phyloP scores from a whole-genome alignment of 257 asterid species.

The Nicotiana benthamiana region DNA sequence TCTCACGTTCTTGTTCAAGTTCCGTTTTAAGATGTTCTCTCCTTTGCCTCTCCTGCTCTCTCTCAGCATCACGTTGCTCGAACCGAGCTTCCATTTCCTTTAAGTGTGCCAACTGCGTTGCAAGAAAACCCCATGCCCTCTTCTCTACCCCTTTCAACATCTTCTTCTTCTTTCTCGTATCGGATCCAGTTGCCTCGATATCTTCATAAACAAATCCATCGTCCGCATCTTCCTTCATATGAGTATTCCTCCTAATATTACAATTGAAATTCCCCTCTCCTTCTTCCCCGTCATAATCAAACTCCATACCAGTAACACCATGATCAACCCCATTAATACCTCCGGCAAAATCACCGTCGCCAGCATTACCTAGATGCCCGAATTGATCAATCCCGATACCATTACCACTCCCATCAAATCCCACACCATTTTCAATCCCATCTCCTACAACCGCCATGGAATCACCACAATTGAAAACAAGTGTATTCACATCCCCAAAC shows the following conservation, averaged over 20 bases:
- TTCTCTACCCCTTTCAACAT: conserved; percentile 55
- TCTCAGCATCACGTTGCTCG: conserved; percentile 67
- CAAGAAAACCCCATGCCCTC: conserved; percentile 61
- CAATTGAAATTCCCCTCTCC: conserved; percentile 59
- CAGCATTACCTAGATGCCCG: conserved; percentile 58
- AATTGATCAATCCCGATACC: conserved; percentile 57
- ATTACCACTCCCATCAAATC: conserved; percentile 55
- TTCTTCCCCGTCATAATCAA: conserved; percentile 72
- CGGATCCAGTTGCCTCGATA: conserved; percentile 48
- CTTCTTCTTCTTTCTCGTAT: conserved; percentile 67
- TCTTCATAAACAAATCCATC: conserved; percentile 58
- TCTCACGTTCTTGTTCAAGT: conserved; percentile 53
- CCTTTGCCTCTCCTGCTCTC: conserved; percentile 64
- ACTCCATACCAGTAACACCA: conserved; percentile 77
- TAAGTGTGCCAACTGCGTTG: conserved; percentile 48
- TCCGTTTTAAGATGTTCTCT: conserved; percentile 50
- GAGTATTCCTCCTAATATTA: conserved; percentile 36
- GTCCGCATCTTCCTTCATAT: conserved; percentile 46
- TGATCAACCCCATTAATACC: conserved; percentile 73
- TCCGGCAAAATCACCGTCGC: conserved; percentile 59
- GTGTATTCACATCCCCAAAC: conserved; percentile 66
- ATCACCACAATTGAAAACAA: conserved; percentile 36
- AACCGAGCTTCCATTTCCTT: conserved; percentile 70
- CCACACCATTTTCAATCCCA: conserved; percentile 54
- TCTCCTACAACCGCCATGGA: conserved; percentile 38